These are phyloP conservation scores for Pythium folliculosum DNA, from an alignment of 352 stramenopile species.

Conservation along the genomic window DNA sequence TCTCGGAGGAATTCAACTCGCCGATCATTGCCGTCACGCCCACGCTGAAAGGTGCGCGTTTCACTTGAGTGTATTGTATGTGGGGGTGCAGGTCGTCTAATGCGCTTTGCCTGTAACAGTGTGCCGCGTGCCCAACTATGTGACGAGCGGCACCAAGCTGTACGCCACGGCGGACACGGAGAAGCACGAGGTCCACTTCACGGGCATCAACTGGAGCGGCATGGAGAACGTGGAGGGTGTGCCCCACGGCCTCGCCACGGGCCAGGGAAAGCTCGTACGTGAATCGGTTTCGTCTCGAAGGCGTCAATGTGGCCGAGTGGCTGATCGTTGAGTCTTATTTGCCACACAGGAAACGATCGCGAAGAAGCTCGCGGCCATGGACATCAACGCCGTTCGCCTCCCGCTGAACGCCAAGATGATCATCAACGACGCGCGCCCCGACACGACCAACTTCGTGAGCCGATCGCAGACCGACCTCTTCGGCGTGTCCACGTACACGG, in stretches of 20 bases:
- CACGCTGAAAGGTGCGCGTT: conserved; percentile 44
- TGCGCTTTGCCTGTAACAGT: conserved; percentile 29
- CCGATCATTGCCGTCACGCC: conserved; percentile 36
- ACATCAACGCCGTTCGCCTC: conserved; percentile 79
- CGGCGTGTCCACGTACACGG: conserved; percentile 66
- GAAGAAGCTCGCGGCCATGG: conserved; percentile 55
- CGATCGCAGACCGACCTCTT: conserved; percentile 60
- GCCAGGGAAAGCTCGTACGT: conserved; percentile 60
- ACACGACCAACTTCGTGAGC: conserved; percentile 73
- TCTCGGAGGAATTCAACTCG: conserved; percentile 53
- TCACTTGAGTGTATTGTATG: background rate
- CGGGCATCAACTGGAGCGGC: conserved; percentile 87
- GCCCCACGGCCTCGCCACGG: conserved; percentile 67
- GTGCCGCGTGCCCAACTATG: conserved; percentile 73
- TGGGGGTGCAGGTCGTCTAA: background rate
- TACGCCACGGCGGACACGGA: conserved; percentile 58
- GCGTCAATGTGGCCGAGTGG: background rate
- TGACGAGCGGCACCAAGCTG: conserved; percentile 57
- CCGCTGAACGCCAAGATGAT: conserved; percentile 86
- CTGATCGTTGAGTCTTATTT: background rate
- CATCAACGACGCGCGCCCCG: conserved; percentile 59
- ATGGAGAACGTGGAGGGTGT: conserved; percentile 85
- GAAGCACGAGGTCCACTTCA: conserved; percentile 72
- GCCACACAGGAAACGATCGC: conserved; percentile 55
- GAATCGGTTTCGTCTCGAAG: background rate